These are phyloP conservation scores for Tolypocladium tropicale DNA, from an alignment of 2,329 filamentous ascomycete genomes.

Conservation along the genomic window DNA sequence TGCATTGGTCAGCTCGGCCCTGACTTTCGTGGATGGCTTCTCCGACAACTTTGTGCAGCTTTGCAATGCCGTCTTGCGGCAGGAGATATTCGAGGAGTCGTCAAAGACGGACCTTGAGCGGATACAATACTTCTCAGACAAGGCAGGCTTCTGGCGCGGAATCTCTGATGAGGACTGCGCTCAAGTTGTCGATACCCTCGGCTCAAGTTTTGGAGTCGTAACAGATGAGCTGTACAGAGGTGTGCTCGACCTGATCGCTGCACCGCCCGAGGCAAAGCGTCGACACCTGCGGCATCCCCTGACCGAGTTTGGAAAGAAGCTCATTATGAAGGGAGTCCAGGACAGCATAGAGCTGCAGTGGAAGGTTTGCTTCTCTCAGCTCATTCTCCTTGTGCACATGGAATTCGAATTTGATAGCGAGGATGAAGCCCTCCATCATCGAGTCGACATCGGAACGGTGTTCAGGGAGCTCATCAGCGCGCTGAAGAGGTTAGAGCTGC, in stretches of 20 bases:
- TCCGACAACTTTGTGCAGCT: constrained; percentile 58
- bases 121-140: constrained; percentile 69
- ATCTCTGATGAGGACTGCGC: constrained; percentile 75
- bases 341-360: constrained; percentile 67
- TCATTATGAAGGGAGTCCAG: constrained; percentile 66
- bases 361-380: constrained; percentile 68
- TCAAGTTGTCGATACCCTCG: constrained; percentile 58
- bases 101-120: constrained; percentile 60
- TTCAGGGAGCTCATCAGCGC: constrained; percentile 61
- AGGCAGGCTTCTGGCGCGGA: constrained; percentile 65
- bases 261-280: constrained; percentile 33
- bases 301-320: constrained; percentile 66
- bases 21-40: constrained; percentile 60
- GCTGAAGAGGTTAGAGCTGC: constrained; percentile 64
- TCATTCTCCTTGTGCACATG: constrained; percentile 78
- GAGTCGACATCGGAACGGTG: constrained; percentile 57
- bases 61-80: constrained; percentile 55
- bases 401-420: constrained; percentile 70
- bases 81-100: constrained; percentile 66
- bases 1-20: constrained; percentile 57
- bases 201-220: constrained; percentile 52
- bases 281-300: constrained; percentile 41
- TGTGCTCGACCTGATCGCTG: constrained; percentile 35
- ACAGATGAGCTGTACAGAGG: constrained; percentile 43
- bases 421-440: constrained; percentile 50